Percentiles rank a stretch among this genome's conserved stretches.
Conservation (phyloP, 2,329 filamentous ascomycete genomes). For the Pseudocercospora fuligena region DNA sequence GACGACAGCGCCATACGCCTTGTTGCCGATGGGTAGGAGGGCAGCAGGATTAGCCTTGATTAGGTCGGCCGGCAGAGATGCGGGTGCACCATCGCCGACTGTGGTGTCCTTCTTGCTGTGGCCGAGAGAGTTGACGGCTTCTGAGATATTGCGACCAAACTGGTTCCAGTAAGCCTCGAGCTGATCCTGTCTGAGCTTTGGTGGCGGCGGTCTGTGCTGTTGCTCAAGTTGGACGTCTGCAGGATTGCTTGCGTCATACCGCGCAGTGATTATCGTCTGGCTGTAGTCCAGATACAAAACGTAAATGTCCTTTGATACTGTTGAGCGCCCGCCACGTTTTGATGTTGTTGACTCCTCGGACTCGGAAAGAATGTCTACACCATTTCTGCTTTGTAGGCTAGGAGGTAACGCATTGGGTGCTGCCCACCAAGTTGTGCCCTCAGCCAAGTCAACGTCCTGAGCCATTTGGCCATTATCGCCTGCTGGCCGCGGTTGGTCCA, state of each 20-base stretch:
- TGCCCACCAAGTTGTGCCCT: constrained; percentile 83
- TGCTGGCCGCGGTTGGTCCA: constrained; percentile 75
- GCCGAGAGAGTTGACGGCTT: constrained; percentile 68
- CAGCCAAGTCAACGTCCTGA: constrained; percentile 79
- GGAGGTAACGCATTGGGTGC: constrained; percentile 80
- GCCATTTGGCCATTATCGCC: constrained; percentile 82
- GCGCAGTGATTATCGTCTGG: constrained; percentile 83
- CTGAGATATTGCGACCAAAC: constrained; percentile 78
- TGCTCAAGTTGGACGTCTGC: constrained; percentile 79
- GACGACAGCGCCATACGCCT: constrained; percentile 87
- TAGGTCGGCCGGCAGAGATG: constrained; percentile 77
- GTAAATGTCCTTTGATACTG: constrained; percentile 78
- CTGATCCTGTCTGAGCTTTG: constrained; percentile 84
- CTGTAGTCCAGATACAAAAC: constrained; percentile 96
- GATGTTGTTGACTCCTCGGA: constrained; percentile 75
- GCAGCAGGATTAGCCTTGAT: constrained; percentile 69
- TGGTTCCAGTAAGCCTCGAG: constrained; percentile 83
- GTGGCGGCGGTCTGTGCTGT: constrained; percentile 81
- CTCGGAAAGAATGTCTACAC: constrained; percentile 77
- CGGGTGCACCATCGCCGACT: constrained; percentile 82
- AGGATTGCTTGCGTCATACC: constrained; percentile 76
- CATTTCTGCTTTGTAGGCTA: constrained; percentile 76
- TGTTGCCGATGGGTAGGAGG: constrained; percentile 81
- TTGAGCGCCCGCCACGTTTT: constrained; percentile 71
- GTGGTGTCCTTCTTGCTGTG: constrained; percentile 75